Evolutionary conservation across 306 rosid species (phyloP).

Genomic region (Rosa rugosa): DNA sequence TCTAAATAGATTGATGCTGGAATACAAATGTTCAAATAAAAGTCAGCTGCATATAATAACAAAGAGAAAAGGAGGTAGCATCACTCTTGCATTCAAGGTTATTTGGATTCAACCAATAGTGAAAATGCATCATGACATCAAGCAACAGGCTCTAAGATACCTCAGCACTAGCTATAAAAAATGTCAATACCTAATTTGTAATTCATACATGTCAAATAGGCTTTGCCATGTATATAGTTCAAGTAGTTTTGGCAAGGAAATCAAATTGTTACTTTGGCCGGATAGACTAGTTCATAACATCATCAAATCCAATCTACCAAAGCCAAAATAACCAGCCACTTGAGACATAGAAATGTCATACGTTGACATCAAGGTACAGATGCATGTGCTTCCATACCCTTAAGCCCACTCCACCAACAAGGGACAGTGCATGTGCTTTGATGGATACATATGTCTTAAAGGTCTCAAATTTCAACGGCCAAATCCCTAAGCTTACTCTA

Average conservation of each 20-base stretch:
- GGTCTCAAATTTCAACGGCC: neutral
- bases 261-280: neutral
- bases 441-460: neutral
- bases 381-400: slow-evolving; percentile 3
- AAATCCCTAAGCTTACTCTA: neutral
- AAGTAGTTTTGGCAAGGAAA: neutral
- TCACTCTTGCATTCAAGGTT: neutral
- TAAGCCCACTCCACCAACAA: slow-evolving; percentile 2
- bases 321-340: neutral
- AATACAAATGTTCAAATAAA: neutral
- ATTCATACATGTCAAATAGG: neutral
- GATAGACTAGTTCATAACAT: neutral
- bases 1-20: neutral
- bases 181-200: neutral
- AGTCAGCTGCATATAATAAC: neutral
- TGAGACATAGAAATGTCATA: neutral
- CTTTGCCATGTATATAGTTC: neutral
- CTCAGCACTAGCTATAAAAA: slow-evolving; percentile 3
- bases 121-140: neutral
- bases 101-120: neutral
- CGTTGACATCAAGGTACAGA: slow-evolving; percentile 5
- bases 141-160: neutral
- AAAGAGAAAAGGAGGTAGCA: neutral
- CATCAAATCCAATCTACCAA: neutral
- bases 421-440: neutral